phyloP scores from a whole-genome alignment of 345 rosid species.

The Ricinus communis region DNA sequence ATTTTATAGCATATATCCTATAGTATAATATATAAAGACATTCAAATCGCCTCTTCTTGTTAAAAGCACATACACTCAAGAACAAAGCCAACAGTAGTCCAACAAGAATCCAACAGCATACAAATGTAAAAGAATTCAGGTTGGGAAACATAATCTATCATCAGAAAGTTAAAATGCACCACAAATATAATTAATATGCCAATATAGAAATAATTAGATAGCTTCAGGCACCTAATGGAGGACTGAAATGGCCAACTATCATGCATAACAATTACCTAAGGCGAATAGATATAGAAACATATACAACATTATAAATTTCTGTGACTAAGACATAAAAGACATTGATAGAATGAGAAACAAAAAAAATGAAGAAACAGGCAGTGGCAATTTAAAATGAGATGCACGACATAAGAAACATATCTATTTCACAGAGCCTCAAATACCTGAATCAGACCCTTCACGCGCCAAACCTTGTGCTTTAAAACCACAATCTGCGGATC shows the following conservation, averaged over 20 bases:
- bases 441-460: slow-evolving; percentile 96
- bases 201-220: neutral
- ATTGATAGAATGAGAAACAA: neutral
- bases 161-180: neutral
- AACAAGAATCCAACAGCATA: too few relatives aligned
- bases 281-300: too few relatives aligned
- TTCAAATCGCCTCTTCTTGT: neutral
- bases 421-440: neutral
- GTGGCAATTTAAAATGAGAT: neutral
- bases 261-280: too few relatives aligned
- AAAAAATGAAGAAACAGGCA: neutral
- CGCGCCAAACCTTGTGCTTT: slow-evolving; percentile 96
- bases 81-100: too few relatives aligned
- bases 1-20: neutral
- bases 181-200: neutral
- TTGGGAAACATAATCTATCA: neutral
- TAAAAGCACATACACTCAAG: neutral
- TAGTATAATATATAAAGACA: slow-evolving; percentile 1
- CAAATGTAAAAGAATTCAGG: neutral
- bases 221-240: neutral
- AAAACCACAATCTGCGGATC: slow-evolving; percentile 92
- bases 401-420: neutral
- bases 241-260: neutral
- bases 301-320: neutral
- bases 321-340: neutral